Evolutionary conservation across 169 alveolate species (phyloP).

Genomic region (Plasmodium adleri): DNA sequence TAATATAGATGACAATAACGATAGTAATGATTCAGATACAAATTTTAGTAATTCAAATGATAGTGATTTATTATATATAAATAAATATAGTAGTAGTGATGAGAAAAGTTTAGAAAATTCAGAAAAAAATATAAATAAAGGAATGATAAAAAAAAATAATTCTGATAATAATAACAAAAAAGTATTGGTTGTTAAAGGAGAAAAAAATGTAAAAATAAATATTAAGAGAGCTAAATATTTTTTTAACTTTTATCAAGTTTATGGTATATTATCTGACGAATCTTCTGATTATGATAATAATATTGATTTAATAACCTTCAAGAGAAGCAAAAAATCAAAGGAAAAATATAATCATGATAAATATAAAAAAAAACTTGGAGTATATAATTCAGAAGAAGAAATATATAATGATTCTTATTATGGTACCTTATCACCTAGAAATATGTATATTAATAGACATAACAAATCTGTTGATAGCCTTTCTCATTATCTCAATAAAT

Average conservation of each 20-base stretch:
- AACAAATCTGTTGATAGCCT: neutral
- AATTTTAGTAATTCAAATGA: neutral
- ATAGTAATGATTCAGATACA: neutral
- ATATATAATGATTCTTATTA: neutral
- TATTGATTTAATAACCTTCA: slow-evolving; percentile 16
- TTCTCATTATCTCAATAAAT: neutral
- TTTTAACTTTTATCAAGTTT: slow-evolving; percentile 45
- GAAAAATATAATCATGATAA: neutral
- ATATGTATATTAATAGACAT: neutral
- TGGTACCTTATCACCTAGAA: neutral
- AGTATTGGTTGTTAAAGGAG: neutral
- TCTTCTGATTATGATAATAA: slow-evolving; percentile 20
- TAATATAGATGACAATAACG: neutral
- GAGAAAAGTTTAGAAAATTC: neutral
- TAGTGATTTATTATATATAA: neutral
- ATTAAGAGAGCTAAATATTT: slow-evolving; percentile 18
- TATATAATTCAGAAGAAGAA: neutral
- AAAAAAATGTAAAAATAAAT: neutral
- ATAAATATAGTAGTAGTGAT: neutral
- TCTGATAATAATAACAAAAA: neutral
- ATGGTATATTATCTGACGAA: slow-evolving; percentile 52
- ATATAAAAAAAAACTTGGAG: neutral
- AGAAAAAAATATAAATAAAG: neutral
- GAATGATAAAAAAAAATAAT: neutral
- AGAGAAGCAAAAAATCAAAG: slow-evolving; percentile 7